Evolutionary conservation across 1,284 basidiomycete genomes (phyloP), one percentile per base, ranked within the genome.

Genomic region (Bjerkandera adusta): DNA sequence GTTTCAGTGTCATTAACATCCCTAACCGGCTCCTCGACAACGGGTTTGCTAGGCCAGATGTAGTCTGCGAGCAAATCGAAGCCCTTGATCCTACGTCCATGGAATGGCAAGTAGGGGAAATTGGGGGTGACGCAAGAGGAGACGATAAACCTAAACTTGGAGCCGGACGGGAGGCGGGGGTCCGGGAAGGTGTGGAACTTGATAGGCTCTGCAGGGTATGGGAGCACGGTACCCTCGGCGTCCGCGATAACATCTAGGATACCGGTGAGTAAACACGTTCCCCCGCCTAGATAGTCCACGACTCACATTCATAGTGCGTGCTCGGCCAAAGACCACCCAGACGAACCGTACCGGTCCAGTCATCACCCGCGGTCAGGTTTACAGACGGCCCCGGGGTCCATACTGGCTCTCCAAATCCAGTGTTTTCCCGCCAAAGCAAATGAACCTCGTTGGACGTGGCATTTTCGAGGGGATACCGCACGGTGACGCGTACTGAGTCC

Each of bases 161-260:
- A 69, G 36, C 77, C 76, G 35, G 67, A 63, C 11, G 70, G 61
- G 21, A 85, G 69, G 7, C 75, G 70, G 6, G 80, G 72, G 61
- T 87, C 84, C 11, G 85, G 84, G 66, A 84, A 85, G 10, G 85
- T 89, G 48, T 69, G 77, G 68, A 89, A 86, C 13, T 61, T 61
- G 32, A 80, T 69, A 10, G 82, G 78, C n/a, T 63, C 58, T 7
- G 65, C 50, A 5, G 77, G 76, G 59, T 79, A 77, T 18, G 74
- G 67, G n/a, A 82, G 67, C 16, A 66, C 38, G 5, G 73, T 72
- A 45, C 62, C 59, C 49, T 78, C 69, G 37, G 66, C 48, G 52
- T 71, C 57, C 29, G 80, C 71, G 45, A 88, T 64, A 35, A 70
- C 64, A 66, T 82, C 79, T 87, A 37, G 44, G 33, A 49, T 48